A percentile compares a stretch with the other conserved stretches of the same genome.
phyloP scores from a whole-genome alignment of 2,329 filamentous ascomycete species.

The Sarocladium kiliense region DNA sequence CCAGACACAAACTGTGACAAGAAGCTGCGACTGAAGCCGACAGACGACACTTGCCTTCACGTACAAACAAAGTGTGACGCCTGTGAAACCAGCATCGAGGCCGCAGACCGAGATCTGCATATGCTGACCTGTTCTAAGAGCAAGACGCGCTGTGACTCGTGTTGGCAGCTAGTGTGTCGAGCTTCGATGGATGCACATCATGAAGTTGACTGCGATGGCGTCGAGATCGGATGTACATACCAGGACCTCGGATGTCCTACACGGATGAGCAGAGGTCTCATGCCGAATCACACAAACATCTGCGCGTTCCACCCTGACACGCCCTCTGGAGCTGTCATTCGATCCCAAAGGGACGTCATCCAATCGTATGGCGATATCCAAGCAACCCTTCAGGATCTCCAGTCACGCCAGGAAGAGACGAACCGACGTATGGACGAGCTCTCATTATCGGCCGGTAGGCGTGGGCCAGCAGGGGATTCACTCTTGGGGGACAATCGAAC shows the following conservation, averaged over 20 bases:
- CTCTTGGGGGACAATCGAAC: slow-evolving; percentile 32
- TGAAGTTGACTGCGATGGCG: slow-evolving; percentile 44
- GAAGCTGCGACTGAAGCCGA: slow-evolving; percentile 45
- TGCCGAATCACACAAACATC: slow-evolving; percentile 38
- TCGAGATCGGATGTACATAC: slow-evolving; percentile 43
- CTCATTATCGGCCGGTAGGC: slow-evolving; percentile 36
- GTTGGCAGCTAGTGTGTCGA: slow-evolving; percentile 37
- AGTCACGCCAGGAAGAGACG: slow-evolving; percentile 27
- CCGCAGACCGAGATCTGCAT: slow-evolving; percentile 33
- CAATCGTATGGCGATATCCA: slow-evolving; percentile 31
- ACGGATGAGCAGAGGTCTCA: slow-evolving; percentile 26
- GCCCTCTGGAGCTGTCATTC: slow-evolving; percentile 46
- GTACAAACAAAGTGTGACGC: slow-evolving; percentile 45
- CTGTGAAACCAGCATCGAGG: slow-evolving; percentile 46
- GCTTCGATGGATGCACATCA: slow-evolving; percentile 42
- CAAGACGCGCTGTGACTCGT: slow-evolving; percentile 44
- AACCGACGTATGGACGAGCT: slow-evolving; percentile 28
- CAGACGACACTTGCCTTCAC: slow-evolving; percentile 51
- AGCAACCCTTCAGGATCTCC: slow-evolving; percentile 29
- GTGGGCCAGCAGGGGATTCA: slow-evolving; percentile 13
- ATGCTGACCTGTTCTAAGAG: slow-evolving; percentile 38
- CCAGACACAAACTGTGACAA: slow-evolving; percentile 47
- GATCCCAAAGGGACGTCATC: slow-evolving; percentile 43
- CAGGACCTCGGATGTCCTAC: slow-evolving; percentile 30
- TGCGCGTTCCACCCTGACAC: slow-evolving; percentile 48